Base-by-base conservation (phyloP, 495 filamentous ascomycete species). In the Cercophora newfieldiana region DNA sequence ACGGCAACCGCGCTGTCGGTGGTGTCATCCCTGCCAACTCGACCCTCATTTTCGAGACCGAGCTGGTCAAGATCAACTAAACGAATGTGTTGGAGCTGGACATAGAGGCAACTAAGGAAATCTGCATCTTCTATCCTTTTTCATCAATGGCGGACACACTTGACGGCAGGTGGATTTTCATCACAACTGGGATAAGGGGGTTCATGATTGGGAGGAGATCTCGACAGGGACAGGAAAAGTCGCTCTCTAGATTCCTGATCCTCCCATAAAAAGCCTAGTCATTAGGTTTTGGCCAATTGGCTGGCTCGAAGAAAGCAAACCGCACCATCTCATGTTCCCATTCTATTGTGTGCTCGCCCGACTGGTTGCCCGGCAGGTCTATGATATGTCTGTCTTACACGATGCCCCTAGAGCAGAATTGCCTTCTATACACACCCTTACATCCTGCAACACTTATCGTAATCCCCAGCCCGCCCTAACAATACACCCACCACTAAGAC, bases 11-110 rank as follows among this genome's bases (percentile, higher is more conserved):
- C 57, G 83, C 73, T 26, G 81, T 87, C 70, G 90, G 90, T 12
- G 82, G 85, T 19, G 84, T 94, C 71, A 78, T 80, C 69, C 77
- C 75, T 28, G 51, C 69, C 53, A 73, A 73, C 62, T 66, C 64
- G 16, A 68, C 63, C 56, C 68, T 74, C 81, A 82, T 96, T 53
- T 95, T 96, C 69, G 89, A 93, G 80, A 96, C 93, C 29, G 90
- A 93, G 77, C 82, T 97, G 69, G 80, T 95, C 74, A 85, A 78
- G 33, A 95, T 96, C 78, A 79, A 87, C 21, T 28, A 69, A 74
- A 56, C 63, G 30, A 73, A 75, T 55, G 57, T 69, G 59, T 59
- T 1, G 12, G 7, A 44, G 37, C 37, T 44, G 4, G 37, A 44
- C 10, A n/a, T n/a, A n/a, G n/a, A n/a, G n/a, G n/a, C n/a, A 14